phyloP scores from a whole-genome alignment of 2,329 filamentous ascomycete genomes.

The Fusarium tjaetaba region DNA sequence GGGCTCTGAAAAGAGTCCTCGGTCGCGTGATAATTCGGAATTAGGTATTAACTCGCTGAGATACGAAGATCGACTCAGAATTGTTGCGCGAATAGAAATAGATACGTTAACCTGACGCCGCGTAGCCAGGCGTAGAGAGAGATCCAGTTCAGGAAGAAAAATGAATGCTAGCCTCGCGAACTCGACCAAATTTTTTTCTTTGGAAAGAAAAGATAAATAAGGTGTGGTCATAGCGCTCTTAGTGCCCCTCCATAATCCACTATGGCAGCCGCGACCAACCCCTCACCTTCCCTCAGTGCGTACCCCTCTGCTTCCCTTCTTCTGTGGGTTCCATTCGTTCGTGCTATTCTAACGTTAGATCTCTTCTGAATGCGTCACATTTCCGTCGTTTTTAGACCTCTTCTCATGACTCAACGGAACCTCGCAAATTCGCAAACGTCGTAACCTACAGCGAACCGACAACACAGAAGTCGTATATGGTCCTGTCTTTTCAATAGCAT shows the following conservation, averaged over 20 bases:
- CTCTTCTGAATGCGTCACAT: constrained; percentile 34
- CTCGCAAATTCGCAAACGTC: constrained; percentile 1
- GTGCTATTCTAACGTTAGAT: constrained; percentile 12
- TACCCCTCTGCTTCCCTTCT: constrained; percentile 24
- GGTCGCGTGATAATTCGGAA: constrained; percentile 5
- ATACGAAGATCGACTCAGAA: not conserved
- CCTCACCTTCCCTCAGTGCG: constrained; percentile 18
- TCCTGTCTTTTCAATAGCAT: constrained; percentile 4
- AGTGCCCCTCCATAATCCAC: constrained; percentile 47
- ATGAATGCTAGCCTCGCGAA: constrained; percentile 45
- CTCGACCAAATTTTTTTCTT: constrained; percentile 48
- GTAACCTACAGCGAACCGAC: not conserved
- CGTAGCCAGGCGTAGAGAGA: constrained; percentile 42
- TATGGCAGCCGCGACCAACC: constrained; percentile 25
- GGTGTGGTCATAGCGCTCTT: constrained; percentile 47
- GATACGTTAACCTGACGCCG: constrained; percentile 34
- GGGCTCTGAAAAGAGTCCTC: constrained; percentile 4
- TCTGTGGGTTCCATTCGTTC: not conserved
- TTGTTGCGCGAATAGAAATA: constrained; percentile 8
- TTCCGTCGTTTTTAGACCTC: constrained; percentile 7
- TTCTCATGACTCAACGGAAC: constrained; percentile 11
- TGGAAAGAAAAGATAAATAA: constrained; percentile 39
- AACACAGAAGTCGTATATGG: not conserved
- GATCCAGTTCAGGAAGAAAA: constrained; percentile 44
- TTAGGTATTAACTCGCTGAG: not conserved